phyloP scores from a whole-genome alignment of 306 rosid genomes.

The Quercus engelmannii region DNA sequence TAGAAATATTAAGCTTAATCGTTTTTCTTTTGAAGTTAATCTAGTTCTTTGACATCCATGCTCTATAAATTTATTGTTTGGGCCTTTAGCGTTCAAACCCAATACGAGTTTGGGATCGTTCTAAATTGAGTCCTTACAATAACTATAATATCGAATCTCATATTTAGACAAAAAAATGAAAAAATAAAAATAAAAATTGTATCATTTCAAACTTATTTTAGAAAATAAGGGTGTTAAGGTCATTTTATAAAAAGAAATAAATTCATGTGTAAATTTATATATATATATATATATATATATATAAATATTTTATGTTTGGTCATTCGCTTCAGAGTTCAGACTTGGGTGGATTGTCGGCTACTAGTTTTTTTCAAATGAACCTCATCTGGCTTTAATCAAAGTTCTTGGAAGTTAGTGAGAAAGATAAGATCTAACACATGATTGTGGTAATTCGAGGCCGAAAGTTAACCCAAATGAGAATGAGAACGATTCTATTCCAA shows the following conservation, averaged over 20 bases:
- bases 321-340: too few relatives aligned
- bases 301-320: too few relatives aligned
- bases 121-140: too few relatives aligned
- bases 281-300: too few relatives aligned
- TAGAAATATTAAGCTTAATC: too few relatives aligned
- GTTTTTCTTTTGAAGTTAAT: too few relatives aligned
- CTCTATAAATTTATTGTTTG: too few relatives aligned
- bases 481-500: neutral
- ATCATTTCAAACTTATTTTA: too few relatives aligned
- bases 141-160: too few relatives aligned
- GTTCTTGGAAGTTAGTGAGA: conserved; percentile 18
- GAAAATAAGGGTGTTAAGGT: neutral
- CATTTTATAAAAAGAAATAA: neutral
- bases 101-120: too few relatives aligned
- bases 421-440: conserved; percentile 20
- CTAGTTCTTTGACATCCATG: too few relatives aligned
- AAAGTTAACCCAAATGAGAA: conserved; percentile 3
- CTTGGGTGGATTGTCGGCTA: neutral
- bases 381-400: conserved; percentile 1
- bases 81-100: too few relatives aligned
- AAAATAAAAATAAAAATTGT: neutral
- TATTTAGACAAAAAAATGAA: neutral
- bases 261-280: neutral
- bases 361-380: neutral
- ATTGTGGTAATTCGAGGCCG: conserved; percentile 6